Base-by-base conservation (phyloP, 192 early-diverging fungal species). In the Diversispora eburnea region DNA sequence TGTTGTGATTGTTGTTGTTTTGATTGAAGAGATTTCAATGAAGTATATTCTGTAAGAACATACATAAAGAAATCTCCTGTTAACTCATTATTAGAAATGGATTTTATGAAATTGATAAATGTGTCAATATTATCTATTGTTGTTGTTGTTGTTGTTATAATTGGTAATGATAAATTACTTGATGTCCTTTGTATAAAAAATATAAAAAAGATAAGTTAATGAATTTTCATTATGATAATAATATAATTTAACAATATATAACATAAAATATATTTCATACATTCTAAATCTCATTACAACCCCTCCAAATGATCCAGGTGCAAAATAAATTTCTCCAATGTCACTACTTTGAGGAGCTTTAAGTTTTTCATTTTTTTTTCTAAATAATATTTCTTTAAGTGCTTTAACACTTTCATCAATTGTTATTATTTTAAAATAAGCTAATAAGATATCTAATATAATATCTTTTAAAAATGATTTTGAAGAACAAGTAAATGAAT, bases 21-120 rank as follows among this genome's bases (percentile, higher is more conserved):
- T 25, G 64, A 41, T 17, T 72, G 80, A 56, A 75, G 80, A 67
- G 75, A 69, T 82, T 79, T 75, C 52, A 87, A 76, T 51, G 83
- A 79, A 61, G 83, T 79, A 73, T 93, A 92, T 59, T 92, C 87
- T 52, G 90, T 90, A 58, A 94, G 71, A 42, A 95, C 75, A 62
- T 84, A 84, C 69, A 95, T 82, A 75, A 93, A 95, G 19, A 95
- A 78, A 55, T 88, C 90, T 33, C 91, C 91, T 1, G 84, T 70
- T 0, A 94, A 71, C 20, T 83, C 82, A 1, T 84, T 79, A 61
- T 88, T 83, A 5, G 58, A 62, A 0, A 75, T 55, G 1, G 77
- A 46, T 46, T 88, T 82, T 47, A 94, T 73, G 60, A 96, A 87
- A 12, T 89, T 84, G 13, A 94, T 63, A 64, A 94, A 88, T 5